Base-by-base conservation (phyloP, 345 rosid species). In the Rhizophora apiculata region DNA sequence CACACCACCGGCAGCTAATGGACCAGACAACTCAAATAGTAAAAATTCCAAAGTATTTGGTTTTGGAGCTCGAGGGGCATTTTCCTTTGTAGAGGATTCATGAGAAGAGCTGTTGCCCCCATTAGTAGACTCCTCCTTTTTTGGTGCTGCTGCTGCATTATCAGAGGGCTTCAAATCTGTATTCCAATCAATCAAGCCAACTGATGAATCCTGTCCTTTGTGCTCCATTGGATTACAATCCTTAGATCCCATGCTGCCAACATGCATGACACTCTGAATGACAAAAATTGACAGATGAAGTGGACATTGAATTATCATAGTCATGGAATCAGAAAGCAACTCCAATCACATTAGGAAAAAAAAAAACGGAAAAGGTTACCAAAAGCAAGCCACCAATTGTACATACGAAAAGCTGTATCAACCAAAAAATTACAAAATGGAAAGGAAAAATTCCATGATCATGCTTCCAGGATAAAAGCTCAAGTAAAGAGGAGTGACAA, bases 41-140 rank as follows among this genome's bases (percentile, higher is more conserved):
- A 92, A 81, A 78, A 74, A 81, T 69, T 92, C 91, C 77, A 88
- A 72, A 58, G 86, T 81, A 75, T 76, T 85, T 59, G 79, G 79
- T 52, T 67, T 77, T 76, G 89, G 82, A 5, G 67, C 70, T 6
- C 65, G 72, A 21, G 71, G 63, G 6, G 32, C 56, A 75, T 70
- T 82, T 68, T 76, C 67, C 62, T 83, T 68, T 20, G 63, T 54
- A 29, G 77, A 32, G 29, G 80, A 36, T 30, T 70, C 84, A 54
- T 34, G 60, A 5, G 84, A 75, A n/a, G 74, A 63, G 73, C 63
- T 64, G 68, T 65, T 79, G 37, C 46, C 79, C 64, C 49, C 77
- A 26, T 75, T 74, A 24, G 58, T 67, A 9, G 78, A 61, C 60
- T 48, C 77, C 63, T 67, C 72, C 6, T 62, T 46, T 43, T 69